Evolutionary conservation across 2,329 filamentous ascomycete species (phyloP).

Genomic region (Colletotrichum navitas): DNA sequence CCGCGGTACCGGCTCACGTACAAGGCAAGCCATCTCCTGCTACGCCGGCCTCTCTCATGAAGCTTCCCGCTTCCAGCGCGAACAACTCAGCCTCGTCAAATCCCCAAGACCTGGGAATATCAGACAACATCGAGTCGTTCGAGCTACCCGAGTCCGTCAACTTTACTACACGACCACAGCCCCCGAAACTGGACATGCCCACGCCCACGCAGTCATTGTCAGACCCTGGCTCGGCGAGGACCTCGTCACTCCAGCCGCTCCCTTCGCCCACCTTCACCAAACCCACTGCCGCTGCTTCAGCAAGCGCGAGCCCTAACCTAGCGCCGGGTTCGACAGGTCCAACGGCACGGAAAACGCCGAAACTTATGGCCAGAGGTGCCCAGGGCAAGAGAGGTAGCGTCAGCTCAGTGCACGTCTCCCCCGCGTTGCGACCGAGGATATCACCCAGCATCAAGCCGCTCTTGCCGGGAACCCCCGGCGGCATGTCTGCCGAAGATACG

Average conservation of each 20-base stretch:
- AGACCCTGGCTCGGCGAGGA: conserved; percentile 61
- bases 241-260: conserved; percentile 62
- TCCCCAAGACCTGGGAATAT: conserved; percentile 55
- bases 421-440: conserved; percentile 88
- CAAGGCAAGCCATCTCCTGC: conserved; percentile 72
- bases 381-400: conserved; percentile 78
- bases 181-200: conserved; percentile 65
- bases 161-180: conserved; percentile 57
- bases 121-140: conserved; percentile 68
- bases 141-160: conserved; percentile 80
- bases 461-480: conserved; percentile 70
- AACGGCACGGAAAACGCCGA: conserved; percentile 66
- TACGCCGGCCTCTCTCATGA: conserved; percentile 91
- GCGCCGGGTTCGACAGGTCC: conserved; percentile 63
- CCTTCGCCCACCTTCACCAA: conserved; percentile 62
- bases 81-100: conserved; percentile 55
- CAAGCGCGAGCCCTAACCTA: conserved; percentile 75
- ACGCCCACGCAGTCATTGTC: conserved; percentile 57
- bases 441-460: conserved; percentile 95
- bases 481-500: conserved; percentile 68
- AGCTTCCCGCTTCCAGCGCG: conserved; percentile 69
- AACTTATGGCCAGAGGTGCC: conserved; percentile 66
- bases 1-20: conserved; percentile 45
- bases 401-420: conserved; percentile 82
- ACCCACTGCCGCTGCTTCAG: conserved; percentile 60